Conservation (phyloP, 192 early-diverging fungal genomes). For the Coemansia erecta region DNA sequence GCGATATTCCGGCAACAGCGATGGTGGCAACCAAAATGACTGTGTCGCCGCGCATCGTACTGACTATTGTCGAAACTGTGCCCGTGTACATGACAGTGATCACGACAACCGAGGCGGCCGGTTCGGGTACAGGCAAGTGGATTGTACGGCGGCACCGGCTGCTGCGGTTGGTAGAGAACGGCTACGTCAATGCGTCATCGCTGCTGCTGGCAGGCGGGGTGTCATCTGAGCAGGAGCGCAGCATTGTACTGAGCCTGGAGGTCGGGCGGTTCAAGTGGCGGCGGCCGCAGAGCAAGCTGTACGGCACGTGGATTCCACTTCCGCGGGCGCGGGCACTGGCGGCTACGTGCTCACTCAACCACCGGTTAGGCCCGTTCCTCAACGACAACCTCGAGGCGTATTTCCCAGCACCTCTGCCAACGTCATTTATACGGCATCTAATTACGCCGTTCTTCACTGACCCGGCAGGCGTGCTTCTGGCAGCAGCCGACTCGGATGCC, state of each 20-base stretch:
- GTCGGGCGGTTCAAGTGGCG: conserved; percentile 72
- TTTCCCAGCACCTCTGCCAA: conserved; percentile 63
- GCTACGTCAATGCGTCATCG: conserved; percentile 82
- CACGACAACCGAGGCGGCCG: conserved; percentile 44
- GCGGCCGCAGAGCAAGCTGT: conserved; percentile 65
- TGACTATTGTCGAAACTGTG: conserved; percentile 54
- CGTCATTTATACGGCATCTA: conserved; percentile 49
- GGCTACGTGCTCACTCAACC: conserved; percentile 74
- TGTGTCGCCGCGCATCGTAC: conserved; percentile 45
- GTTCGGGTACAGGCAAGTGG: conserved; percentile 36
- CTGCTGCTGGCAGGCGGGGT: conserved; percentile 86
- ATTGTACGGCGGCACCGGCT: conserved; percentile 62
- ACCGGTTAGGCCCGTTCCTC: conserved; percentile 72
- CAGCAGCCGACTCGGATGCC: conserved; percentile 2
- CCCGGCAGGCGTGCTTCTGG: conserved; percentile 21
- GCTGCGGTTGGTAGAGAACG: conserved; percentile 77
- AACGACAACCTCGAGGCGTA: conserved; percentile 69
- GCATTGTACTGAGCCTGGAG: conserved; percentile 84
- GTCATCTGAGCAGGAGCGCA: conserved; percentile 76
- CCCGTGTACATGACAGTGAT: conserved; percentile 54
- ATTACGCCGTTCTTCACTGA: conserved; percentile 51
- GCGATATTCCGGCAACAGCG: conserved; percentile 39
- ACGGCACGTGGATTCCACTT: conserved; percentile 93
- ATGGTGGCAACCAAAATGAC: conserved; percentile 49
- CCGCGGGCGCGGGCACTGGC: conserved; percentile 80